A percentile compares a stretch with the other conserved stretches of the same genome.
Evolutionary conservation across 805 yeast genomes (phyloP).

Genomic region (Metschnikowia lochheadii): DNA sequence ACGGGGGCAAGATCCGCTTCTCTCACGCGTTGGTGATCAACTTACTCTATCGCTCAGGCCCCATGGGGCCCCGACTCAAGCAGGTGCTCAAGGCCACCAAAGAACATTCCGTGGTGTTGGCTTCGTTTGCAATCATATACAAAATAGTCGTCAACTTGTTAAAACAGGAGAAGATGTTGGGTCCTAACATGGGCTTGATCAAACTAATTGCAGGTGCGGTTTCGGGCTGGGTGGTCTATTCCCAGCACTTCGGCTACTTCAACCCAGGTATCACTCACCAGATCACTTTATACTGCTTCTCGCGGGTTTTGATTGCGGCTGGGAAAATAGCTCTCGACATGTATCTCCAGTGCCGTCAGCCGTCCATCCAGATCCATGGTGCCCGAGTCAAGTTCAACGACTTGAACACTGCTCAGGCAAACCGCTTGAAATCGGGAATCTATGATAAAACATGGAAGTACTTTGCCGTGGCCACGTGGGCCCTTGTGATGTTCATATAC

Average conservation of each 20-base stretch:
- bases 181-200: conserved; percentile 25
- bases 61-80: conserved; percentile 40
- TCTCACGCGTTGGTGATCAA: conserved; percentile 63
- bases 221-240: conserved; percentile 42
- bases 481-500: conserved; percentile 65
- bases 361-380: conserved; percentile 23
- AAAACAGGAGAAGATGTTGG: conserved; percentile 30
- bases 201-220: conserved; percentile 39
- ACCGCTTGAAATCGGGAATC: conserved; percentile 24
- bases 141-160: conserved; percentile 35
- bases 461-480: conserved; percentile 69
- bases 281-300: conserved; percentile 67
- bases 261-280: conserved; percentile 60
- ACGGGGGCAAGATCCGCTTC: conserved; percentile 60
- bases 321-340: conserved; percentile 48
- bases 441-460: conserved; percentile 49
- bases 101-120: conserved; percentile 54
- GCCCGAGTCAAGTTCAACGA: conserved; percentile 21
- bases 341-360: conserved; percentile 35
- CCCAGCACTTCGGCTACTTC: conserved; percentile 41
- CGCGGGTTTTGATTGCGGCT: conserved; percentile 60
- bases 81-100: conserved; percentile 49
- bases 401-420: conserved; percentile 31
- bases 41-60: conserved; percentile 51
- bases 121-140: conserved; percentile 52